phyloP scores from a whole-genome alignment of 1,284 basidiomycete species.

The Fistulina hepatica region DNA sequence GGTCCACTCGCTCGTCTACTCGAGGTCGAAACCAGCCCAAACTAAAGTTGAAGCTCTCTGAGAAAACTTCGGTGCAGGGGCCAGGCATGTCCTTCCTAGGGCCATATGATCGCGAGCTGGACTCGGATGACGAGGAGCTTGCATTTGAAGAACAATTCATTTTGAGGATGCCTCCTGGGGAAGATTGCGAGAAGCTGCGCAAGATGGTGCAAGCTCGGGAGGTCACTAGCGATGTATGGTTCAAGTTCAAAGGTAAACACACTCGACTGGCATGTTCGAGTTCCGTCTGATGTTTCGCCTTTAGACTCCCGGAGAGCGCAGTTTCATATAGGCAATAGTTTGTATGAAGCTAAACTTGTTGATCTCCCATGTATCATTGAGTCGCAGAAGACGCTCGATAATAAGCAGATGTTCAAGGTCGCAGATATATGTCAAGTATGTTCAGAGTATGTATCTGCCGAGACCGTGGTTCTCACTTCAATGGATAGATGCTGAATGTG shows the following conservation, averaged over 20 bases:
- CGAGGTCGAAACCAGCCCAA: constrained; percentile 50
- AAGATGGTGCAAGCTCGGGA: constrained; percentile 78
- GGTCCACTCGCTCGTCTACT: constrained; percentile 32
- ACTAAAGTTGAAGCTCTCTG: constrained; percentile 74
- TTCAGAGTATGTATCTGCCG: constrained; percentile 74
- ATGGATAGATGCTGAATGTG: constrained; percentile 76
- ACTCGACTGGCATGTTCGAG: constrained; percentile 5
- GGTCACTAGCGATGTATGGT: constrained; percentile 81
- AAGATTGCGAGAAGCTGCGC: constrained; percentile 66
- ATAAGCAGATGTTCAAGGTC: constrained; percentile 96
- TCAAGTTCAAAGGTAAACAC: constrained; percentile 89
- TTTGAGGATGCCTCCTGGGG: constrained; percentile 78
- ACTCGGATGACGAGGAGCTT: constrained; percentile 89
- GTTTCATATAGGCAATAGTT: constrained; percentile 77
- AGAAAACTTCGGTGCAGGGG: constrained; percentile 65
- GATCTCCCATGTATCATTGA: constrained; percentile 94
- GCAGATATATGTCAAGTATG: constrained; percentile 92
- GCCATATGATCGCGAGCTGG: constrained; percentile 86
- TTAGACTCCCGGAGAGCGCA: constrained; percentile 85
- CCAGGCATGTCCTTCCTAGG: constrained; percentile 78
- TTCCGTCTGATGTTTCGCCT: constrained; percentile 2
- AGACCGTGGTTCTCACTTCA: constrained; percentile 13
- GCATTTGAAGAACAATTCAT: constrained; percentile 98
- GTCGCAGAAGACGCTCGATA: constrained; percentile 93
- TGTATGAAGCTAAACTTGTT: constrained; percentile 89